Evolutionary conservation across 2,329 filamentous ascomycete species (phyloP).

Genomic region (Phoma sp.): DNA sequence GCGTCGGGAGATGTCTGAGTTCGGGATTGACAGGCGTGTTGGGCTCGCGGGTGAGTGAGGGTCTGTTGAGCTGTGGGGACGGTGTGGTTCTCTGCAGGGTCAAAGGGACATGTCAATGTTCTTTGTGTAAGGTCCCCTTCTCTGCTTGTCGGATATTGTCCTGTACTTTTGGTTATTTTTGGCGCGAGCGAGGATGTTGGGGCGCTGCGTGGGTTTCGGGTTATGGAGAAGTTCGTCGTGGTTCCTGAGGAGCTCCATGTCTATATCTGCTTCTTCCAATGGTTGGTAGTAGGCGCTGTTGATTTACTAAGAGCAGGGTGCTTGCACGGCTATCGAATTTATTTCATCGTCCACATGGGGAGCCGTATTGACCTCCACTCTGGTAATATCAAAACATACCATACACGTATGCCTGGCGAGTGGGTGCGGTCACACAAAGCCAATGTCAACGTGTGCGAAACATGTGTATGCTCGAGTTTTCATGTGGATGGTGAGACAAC

Average conservation of each 20-base stretch:
- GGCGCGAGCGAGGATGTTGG: no score
- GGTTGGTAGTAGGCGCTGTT: neutral
- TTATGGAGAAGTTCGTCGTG: no score
- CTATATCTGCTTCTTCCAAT: neutral
- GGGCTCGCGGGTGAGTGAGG: neutral
- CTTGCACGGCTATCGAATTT: neutral
- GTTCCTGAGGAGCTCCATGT: neutral
- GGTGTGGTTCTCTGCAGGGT: neutral
- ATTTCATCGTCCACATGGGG: neutral
- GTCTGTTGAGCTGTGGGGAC: conserved; percentile 12
- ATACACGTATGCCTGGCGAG: neutral
- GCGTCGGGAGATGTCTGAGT: neutral
- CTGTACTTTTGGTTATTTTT: neutral
- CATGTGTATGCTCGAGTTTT: conserved; percentile 6
- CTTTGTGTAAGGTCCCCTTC: neutral
- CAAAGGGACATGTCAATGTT: no score
- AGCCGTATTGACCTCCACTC: neutral
- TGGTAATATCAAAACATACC: neutral
- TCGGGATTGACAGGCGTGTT: no score
- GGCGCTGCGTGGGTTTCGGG: no score
- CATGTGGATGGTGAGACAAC: conserved; percentile 17
- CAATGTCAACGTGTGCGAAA: neutral
- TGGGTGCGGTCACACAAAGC: neutral
- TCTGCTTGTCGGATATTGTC: no score
- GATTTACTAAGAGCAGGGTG: neutral